Base-by-base conservation (phyloP, 208 protist species). In the Trypanosoma scelopori region DNA sequence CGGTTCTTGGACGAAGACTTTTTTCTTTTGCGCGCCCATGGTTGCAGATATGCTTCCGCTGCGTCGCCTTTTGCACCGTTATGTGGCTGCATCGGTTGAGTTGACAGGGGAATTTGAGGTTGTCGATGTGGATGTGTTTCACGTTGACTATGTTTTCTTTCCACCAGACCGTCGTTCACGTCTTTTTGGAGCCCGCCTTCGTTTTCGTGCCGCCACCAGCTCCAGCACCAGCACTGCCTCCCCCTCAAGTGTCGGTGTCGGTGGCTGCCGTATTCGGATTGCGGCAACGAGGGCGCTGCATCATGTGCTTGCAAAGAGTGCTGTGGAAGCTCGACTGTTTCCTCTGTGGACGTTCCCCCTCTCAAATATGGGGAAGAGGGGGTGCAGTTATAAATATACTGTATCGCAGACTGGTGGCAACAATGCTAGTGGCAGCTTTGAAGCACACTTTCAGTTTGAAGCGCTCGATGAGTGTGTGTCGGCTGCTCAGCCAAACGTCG, bases 1-100 rank as follows among this genome's bases (percentile, higher is more conserved):
- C 25, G 85, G 85, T 1, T 50, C 27, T 41, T 91, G 85, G 85
- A 84, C 76, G 5, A 37, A 45, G 0, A 87, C 81, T 22, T 71
- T 86, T 45, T 69, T 85, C 13, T 87, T 91, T 37, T 82, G 81
- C 32, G 81, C 81, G 3, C 81, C 81, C 0, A 62, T 74, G 9
- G 51, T 79, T 25, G 85, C 85, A 1, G 85, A 91, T 49, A 67
- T 87, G n/a, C 28, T 85, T 57, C 56, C 72, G 3, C 65, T 91
- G 39, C 74, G 62, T 32, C 22, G 22, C n/a, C 28, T 53, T 52
- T 16, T 74, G 11, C 22, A 32, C 15, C 56, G 18, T 39, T 37
- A 51, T 9, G 13, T 50, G 39, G 25, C 39, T 53, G 46, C 48
- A 28, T 20, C n/a, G 37, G 58, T 20, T 15, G 27, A 59, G 20